Base-by-base conservation (phyloP, 805 yeast genomes). In the Priceomyces melissophilus region DNA sequence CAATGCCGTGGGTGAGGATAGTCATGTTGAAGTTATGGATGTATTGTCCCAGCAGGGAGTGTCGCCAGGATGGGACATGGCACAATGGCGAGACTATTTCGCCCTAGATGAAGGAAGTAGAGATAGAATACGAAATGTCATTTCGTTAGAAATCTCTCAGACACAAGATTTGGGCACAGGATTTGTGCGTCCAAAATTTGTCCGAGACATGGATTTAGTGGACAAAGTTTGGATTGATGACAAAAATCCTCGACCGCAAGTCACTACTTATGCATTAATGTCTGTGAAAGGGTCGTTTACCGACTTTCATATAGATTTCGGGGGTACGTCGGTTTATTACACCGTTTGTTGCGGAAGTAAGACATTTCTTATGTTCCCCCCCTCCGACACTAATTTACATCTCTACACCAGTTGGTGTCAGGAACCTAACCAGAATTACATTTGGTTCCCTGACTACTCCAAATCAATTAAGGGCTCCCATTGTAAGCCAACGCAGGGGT, bases 301-400 rank as follows among this genome's bases (percentile, higher is more conserved):
- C 0, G 97, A 89, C 57, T 89, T 88, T 62, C 97, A 89, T 60
- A 70, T 89, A 32, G 97, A 89, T 59, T 89, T 89, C 59, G 93
- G 95, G 2, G 97, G 96, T 0, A 86, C 96, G 0, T 84, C 93
- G 1, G 97, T 89, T 4, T 89, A 87, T 57, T 89, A 89, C 60
- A 87, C 91, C 2, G 80, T 89, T 3, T 62, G 89, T 11, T 65
- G 73, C n/a, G 97, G 97, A 1, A 51, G 65, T 3, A 89, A 89
- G 53, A 74, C 79, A 26, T 89, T 89, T 54, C 59, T 88, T 35
- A 76, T 89, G 73, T 79, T 73, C 50, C 96, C 95, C 0, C 96
- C 96, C 2, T 79, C 95, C 0, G 57, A 63, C 2, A 49, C 59
- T 10, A 89, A 88, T 51, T 67, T 88, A 38, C 56, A 66, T 11